Conservation (phyloP, 352 stramenopile species). For the Phytopythium chamaehyphon region DNA sequence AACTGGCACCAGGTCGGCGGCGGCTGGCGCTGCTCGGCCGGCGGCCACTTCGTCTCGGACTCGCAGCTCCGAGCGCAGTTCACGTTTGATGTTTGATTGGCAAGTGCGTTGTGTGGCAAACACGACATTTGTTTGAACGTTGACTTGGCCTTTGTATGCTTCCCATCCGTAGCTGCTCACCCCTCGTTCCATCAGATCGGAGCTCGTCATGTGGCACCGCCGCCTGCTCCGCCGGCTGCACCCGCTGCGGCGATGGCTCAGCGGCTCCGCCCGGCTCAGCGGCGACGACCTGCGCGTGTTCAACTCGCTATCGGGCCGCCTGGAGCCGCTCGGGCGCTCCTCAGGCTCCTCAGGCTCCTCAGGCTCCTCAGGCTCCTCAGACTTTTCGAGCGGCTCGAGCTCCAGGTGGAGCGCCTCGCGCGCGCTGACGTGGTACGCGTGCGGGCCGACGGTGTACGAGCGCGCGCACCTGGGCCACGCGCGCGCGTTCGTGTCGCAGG, state of each 20-base stretch:
- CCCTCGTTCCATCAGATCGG: too few relatives aligned
- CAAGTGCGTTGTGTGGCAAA: too few relatives aligned
- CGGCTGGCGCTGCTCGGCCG: slow-evolving; percentile 79
- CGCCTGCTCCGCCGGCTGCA: neutral
- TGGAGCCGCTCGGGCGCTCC: neutral
- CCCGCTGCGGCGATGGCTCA: neutral
- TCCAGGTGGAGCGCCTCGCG: neutral
- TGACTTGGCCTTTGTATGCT: too few relatives aligned
- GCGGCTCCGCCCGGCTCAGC: neutral
- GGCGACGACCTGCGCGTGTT: slow-evolving; percentile 24
- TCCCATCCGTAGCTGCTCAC: too few relatives aligned
- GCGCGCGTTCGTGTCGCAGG: slow-evolving; percentile 92
- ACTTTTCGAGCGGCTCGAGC: neutral
- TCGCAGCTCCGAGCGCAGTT: slow-evolving; percentile 55
- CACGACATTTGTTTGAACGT: too few relatives aligned
- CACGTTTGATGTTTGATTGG: too few relatives aligned
- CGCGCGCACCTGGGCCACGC: slow-evolving; percentile 96
- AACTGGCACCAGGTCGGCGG: slow-evolving; percentile 50
- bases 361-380: too few relatives aligned
- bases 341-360: neutral
- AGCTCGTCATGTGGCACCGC: neutral
- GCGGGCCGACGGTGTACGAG: slow-evolving; percentile 99
- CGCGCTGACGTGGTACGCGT: slow-evolving; percentile 95
- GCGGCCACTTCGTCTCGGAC: slow-evolving; percentile 73
- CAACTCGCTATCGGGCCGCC: slow-evolving; percentile 13